Evolutionary conservation across 2,329 filamentous ascomycete species (phyloP), one percentile per base, ranked within the genome.

Genomic region (Neofusicoccum sp.): DNA sequence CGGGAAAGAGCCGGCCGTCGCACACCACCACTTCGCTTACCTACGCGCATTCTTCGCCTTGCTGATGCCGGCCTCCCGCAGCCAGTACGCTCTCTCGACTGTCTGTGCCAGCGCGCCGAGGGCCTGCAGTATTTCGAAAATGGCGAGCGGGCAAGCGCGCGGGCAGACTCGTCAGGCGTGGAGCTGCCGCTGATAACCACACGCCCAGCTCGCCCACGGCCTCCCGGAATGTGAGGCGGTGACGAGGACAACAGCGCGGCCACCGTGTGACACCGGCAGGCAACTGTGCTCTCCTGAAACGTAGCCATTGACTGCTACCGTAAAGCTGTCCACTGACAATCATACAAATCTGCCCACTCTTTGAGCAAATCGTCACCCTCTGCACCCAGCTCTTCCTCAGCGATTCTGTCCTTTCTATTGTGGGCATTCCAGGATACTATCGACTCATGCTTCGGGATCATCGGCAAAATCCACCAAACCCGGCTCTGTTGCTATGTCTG

Each of bases 21-120:
- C 41, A 29, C 41, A 29, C 49, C n/a, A 22, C 12, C 28, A 22
- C 9, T 6, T 3, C 33, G 63, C 62, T 43, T 43, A n/a, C n/a
- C n/a, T n/a, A 68, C 66, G 61, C 31, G 56, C 62, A 28, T 61
- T 65, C 39, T 65, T 67, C 37, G 64, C 62, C 47, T 65, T 64
- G 9, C 36, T 61, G 37, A 66, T 67, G 14, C 66, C 65, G 43
- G 62, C 58, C 11, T 67, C 60, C 37, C 65, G 65, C 3, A 68
- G 60, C 28, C 34, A 28, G 52, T 62, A 65, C 4, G 58, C 64
- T 33, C 65, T 16, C 31, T 67, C 62, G 14, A 67, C 64, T 6
- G 62, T 60, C 22, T 62, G 56, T 31, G 63, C 64, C 2, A 64
- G 49, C 39, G 34, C 37, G 37, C 34, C 29, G n/a, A 37, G 29